Percentiles rank a stretch among this genome's conserved stretches.
phyloP scores from a whole-genome alignment of 1,284 basidiomycete species.

The Trichosporon inkin region DNA sequence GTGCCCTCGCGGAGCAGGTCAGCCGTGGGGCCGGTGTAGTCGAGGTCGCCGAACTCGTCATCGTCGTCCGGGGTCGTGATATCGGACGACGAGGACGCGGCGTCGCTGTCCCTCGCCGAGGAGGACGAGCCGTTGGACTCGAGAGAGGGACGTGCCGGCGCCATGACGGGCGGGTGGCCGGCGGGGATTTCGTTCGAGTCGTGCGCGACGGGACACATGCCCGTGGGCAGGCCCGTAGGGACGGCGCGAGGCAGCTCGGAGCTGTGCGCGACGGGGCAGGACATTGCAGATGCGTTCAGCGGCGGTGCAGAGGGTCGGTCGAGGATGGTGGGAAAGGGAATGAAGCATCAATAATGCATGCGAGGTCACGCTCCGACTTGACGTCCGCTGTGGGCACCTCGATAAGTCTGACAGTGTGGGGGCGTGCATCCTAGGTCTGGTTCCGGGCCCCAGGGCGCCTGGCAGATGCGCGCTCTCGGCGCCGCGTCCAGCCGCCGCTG shows the following conservation, averaged over 20 bases:
- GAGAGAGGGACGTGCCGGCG: not conserved
- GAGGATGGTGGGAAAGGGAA: not conserved
- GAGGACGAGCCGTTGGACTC: not conserved
- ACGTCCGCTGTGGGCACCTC: not conserved
- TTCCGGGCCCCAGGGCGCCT: too few species aligned
- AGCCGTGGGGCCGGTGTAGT: slow-evolving; percentile 48
- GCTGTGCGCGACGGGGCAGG: slow-evolving; percentile 4
- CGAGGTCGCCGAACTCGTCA: slow-evolving; percentile 30
- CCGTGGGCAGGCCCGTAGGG: not conserved
- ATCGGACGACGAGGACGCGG: not conserved
- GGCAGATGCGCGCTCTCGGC: too few species aligned
- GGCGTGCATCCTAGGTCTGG: too few species aligned
- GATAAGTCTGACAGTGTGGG: not conserved
- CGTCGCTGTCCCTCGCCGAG: not conserved
- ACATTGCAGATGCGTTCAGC: not conserved
- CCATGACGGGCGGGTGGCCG: not conserved
- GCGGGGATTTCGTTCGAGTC: not conserved
- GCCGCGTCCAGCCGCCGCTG: not conserved
- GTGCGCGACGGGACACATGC: slow-evolving; percentile 5
- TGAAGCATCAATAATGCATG: not conserved
- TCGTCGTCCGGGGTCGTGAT: slow-evolving; percentile 3
- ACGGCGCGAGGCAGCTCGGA: not conserved
- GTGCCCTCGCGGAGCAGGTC: slow-evolving; percentile 58
- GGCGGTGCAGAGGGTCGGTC: not conserved
- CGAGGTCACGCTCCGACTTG: not conserved